Evolutionary conservation across 306 rosid genomes (phyloP), one percentile per base, ranked within the genome.

Genomic region (Inga oerstediana): DNA sequence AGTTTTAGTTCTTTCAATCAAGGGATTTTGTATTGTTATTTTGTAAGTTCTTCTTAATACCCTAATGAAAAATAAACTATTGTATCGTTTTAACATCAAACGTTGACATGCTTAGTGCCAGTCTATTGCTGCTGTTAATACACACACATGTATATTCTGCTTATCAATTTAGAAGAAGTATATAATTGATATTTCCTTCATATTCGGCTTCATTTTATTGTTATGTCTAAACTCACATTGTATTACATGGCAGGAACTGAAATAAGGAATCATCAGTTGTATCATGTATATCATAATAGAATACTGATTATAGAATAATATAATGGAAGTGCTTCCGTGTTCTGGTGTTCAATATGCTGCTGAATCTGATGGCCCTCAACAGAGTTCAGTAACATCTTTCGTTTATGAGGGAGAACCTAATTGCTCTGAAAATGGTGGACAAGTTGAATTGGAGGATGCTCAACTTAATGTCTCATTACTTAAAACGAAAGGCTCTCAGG

Each of bases 241-340:
- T 58, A 78, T 79, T 79, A 59, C 32, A 80, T 58, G 80, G 56
- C 81, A 84, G 80, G 84, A 80, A 75, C 90, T 78, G 80, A 83
- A 82, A 69, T 80, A 76, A 74, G 83, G 75, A 79, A 32, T 78
- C 56, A 77, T 81, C 84, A 73, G 80, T 72, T 84, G 43, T 77
- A 74, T 52, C 79, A 79, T 61, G 82, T 7, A 45, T 75, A 80
- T 87, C 77, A 35, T 73, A 84, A 87, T 89, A 71, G 56, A 58
- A 65, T 77, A 81, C 44, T 10, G 61, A 41, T 82, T 80, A 76
- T 77, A 46, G 74, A 77, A 10, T 88, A 83, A 71, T 81, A 85
- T 83, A 79, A 97, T 94, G 99, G 97, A 91, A 89, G 93, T 94
- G 87, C 94, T 94, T 86, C 91, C 98, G 77, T 91, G 93, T 85